A percentile compares a stretch with the other conserved stretches of the same genome.
These are phyloP conservation scores for Wickerhamiella sergipiensis DNA, from an alignment of 805 yeast species.

Conservation along the genomic window DNA sequence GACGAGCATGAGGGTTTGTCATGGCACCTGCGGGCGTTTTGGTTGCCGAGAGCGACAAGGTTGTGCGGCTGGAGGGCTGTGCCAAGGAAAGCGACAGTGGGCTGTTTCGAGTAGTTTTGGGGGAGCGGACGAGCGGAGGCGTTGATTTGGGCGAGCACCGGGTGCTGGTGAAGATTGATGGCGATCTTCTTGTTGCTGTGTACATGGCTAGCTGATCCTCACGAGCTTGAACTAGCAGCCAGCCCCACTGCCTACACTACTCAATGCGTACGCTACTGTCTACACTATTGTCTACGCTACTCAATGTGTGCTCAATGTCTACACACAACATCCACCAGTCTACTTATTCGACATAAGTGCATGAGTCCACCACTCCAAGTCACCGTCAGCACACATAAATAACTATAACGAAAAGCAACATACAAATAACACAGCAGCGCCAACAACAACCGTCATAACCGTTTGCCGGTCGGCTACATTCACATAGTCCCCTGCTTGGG, in stretches of 20 bases:
- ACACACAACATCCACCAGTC: too few relatives aligned
- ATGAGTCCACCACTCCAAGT: too few relatives aligned
- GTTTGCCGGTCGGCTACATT: constrained; percentile 8
- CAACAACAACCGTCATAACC: constrained; percentile 2
- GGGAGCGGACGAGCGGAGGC: constrained; percentile 4
- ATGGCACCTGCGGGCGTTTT: background rate
- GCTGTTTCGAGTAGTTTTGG: constrained; percentile 3
- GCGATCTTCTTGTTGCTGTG: constrained; percentile 1
- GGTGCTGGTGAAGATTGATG: constrained; percentile 4
- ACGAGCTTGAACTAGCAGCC: too few relatives aligned
- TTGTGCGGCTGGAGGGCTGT: constrained; percentile 5
- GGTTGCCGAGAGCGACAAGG: constrained; percentile 3
- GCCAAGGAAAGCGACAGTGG: constrained; percentile 11
- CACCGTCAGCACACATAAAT: too few relatives aligned
- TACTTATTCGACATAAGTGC: too few relatives aligned
- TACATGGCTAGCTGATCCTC: background rate
- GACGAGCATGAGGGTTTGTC: constrained; percentile 6
- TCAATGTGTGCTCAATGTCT: too few relatives aligned
- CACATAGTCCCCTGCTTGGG: constrained; percentile 17
- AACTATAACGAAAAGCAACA: background rate
- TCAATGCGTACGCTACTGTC: too few relatives aligned
- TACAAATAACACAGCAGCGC: background rate
- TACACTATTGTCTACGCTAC: too few relatives aligned
- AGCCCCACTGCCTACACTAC: too few relatives aligned
- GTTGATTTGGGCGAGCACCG: constrained; percentile 3